Base-by-base conservation (phyloP, 352 stramenopile species). In the Globisporangium irregulare region DNA sequence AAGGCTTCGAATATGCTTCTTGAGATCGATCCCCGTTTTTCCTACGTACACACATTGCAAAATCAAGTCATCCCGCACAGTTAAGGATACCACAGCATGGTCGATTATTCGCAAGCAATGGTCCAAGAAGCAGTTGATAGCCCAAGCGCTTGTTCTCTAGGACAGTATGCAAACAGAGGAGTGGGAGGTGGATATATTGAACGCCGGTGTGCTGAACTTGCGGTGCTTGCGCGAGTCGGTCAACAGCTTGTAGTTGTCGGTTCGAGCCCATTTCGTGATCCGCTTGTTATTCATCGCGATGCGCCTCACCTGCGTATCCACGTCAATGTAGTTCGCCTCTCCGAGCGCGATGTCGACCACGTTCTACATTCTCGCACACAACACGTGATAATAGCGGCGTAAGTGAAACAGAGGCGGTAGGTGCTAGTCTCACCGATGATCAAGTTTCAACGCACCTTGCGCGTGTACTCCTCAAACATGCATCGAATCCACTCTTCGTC, bases 391-490 rank as follows among this genome's bases (percentile, higher is more conserved):
- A n/a, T 54, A 6, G 12, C 6, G 20, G 38, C 4, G 38, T 46
- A 4, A 46, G 38, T 46, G 38, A 46, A 46, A 46, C 20, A 20
- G 38, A 46, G 38, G 38, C 38, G 38, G 14, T 2, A n/a, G 5
- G 3, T 27, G 57, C 41, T 9, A 29, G 15, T 41, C n/a, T 27
- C 25, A 48, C 4, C 41, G 20, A 29, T 48, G 10, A 65, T 15
- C 4, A 9, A 7, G 32, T 24, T 9, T 15, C 7, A 1, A 1
- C 48, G 50, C 43, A 89, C 81, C 78, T 92, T 89, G 15, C 82
- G 79, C n/a, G 86, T 94, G 55, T 94, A 94, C 64, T 96, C 88
- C 64, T 96, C 88, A 68, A 94, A 96, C 76, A 92, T 92, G 67
- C 84, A 94, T 8, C 88, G 82, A 18, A 96, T 80, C 88, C 88